phyloP scores from a whole-genome alignment of 352 stramenopile genomes.

The Phytopythium kandeliae region DNA sequence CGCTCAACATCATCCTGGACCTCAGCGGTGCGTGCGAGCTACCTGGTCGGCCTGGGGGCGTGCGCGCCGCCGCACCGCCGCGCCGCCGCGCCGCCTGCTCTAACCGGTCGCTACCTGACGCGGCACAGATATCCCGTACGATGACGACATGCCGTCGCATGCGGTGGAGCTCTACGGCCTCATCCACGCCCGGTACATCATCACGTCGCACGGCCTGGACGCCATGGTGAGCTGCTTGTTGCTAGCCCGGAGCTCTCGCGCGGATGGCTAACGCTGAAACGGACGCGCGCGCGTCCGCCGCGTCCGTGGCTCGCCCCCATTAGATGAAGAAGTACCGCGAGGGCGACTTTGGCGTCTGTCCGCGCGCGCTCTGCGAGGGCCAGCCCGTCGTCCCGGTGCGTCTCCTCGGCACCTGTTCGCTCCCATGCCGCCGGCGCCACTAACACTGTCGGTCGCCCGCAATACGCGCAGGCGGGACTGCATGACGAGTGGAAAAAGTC shows the following conservation, averaged over 20 bases:
- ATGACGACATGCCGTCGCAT: slow-evolving; percentile 83
- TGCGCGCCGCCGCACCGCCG: no score
- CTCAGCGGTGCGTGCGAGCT: slow-evolving; percentile 50
- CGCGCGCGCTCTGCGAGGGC: slow-evolving; percentile 75
- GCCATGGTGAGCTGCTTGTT: slow-evolving; percentile 54
- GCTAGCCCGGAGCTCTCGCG: neutral
- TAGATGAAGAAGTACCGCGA: slow-evolving; percentile 89
- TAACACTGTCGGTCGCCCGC: neutral
- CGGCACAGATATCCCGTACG: slow-evolving; percentile 84
- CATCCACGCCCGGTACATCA: slow-evolving; percentile 88
- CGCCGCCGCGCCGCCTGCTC: no score
- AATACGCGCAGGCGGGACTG: slow-evolving; percentile 58
- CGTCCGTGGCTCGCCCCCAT: no score
- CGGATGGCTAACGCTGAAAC: neutral
- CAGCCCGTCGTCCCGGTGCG: slow-evolving; percentile 79
- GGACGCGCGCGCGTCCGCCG: no score
- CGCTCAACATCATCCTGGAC: slow-evolving; percentile 91
- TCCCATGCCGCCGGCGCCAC: neutral
- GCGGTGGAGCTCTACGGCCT: slow-evolving; percentile 87
- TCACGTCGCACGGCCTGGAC: slow-evolving; percentile 84
- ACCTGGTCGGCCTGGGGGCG: no score
- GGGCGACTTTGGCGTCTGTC: slow-evolving; percentile 84
- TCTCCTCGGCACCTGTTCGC: neutral
- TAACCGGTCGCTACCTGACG: no score
- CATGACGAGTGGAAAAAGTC: slow-evolving; percentile 89